Conservation (phyloP, 75 land plant genomes). For the Gnetum montanum region DNA sequence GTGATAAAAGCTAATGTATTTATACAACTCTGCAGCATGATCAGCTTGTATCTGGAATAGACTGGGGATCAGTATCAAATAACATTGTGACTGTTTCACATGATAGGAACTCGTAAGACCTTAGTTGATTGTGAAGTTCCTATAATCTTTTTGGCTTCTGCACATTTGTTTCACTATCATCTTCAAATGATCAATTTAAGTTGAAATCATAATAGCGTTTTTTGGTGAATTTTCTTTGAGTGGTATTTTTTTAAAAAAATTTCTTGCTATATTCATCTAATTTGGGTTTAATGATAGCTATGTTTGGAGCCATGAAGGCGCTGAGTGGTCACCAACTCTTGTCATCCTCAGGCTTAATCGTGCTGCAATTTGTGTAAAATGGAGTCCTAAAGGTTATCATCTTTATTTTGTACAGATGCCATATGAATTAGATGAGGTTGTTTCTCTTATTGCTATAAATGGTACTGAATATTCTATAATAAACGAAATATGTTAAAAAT, state of each 20-base stretch:
- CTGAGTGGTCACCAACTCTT: conserved; percentile 88
- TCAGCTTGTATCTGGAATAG: conserved; percentile 88
- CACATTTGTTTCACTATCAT: background rate
- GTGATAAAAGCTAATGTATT: background rate
- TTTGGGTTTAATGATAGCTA: conserved; percentile 65
- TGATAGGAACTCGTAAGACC: conserved; percentile 94
- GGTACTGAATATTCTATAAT: too few species aligned
- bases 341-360: conserved; percentile 94
- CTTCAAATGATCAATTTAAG: background rate
- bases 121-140: too few species aligned
- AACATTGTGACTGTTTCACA: conserved; percentile 93
- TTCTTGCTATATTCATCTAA: background rate
- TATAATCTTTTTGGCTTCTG: background rate
- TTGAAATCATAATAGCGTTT: background rate
- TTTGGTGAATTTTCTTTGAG: conserved; percentile 1
- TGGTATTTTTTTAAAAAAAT: conserved; percentile 5
- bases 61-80: conserved; percentile 82
- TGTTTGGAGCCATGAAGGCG: conserved; percentile 84
- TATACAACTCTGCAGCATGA: conserved; percentile 65
- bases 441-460: too few species aligned
- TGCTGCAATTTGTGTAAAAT: conserved; percentile 95
- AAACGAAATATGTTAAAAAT: too few species aligned
- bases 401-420: background rate
- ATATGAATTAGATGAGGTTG: background rate
- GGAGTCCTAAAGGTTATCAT: conserved; percentile 97